Evolutionary conservation across 257 asterid genomes (phyloP).

Genomic region (Nicotiana obtusifolia): DNA sequence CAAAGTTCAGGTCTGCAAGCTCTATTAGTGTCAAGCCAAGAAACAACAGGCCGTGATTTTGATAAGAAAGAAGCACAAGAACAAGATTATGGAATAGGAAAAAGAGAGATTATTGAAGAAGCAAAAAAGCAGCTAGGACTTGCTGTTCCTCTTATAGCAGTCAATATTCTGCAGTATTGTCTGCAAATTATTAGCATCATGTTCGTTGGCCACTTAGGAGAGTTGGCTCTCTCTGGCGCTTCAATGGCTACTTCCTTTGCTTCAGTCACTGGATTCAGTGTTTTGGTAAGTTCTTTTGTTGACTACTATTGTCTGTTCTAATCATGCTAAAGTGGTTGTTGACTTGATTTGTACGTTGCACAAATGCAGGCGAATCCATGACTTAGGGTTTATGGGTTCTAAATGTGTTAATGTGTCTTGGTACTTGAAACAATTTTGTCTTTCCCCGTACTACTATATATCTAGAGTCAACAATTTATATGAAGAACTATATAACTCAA

Average conservation of each 20-base stretch:
- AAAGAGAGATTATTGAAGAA: constrained; percentile 35
- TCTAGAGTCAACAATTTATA: background rate
- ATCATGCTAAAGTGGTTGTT: background rate
- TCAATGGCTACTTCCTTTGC: constrained; percentile 71
- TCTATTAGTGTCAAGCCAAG: constrained; percentile 19
- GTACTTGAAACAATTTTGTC: background rate
- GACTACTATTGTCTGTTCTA: background rate
- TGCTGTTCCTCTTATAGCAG: constrained; percentile 56
- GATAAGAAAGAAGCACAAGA: background rate
- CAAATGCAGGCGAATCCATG: background rate
- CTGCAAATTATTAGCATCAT: constrained; percentile 51
- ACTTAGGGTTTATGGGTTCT: background rate
- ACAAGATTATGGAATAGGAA: background rate
- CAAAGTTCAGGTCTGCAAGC: background rate
- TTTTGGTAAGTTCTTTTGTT: constrained; percentile 32
- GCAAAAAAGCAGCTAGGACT: constrained; percentile 39
- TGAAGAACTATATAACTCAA: background rate
- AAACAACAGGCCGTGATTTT: constrained; percentile 9
- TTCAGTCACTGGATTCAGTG: constrained; percentile 58
- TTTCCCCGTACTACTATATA: background rate
- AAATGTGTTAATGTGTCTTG: background rate
- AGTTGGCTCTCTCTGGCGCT: constrained; percentile 54
- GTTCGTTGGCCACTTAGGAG: constrained; percentile 70
- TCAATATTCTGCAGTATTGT: constrained; percentile 45
- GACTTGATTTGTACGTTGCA: background rate